These are phyloP conservation scores for Arthrinium puccinioides DNA, from an alignment of 2,329 filamentous ascomycete species.

Conservation along the genomic window DNA sequence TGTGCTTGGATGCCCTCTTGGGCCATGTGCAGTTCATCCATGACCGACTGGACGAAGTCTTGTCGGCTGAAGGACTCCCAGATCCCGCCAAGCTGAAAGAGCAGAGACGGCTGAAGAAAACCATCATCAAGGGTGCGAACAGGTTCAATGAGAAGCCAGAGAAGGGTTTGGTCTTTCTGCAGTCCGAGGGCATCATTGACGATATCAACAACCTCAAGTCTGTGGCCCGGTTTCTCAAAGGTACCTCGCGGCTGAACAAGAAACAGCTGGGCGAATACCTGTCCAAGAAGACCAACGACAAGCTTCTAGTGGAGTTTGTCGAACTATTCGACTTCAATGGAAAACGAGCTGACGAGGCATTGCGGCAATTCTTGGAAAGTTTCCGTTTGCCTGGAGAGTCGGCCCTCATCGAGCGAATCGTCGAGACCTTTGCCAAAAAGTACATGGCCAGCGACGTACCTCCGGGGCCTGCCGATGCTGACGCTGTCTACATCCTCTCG, in stretches of 20 bases:
- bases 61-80: constrained; percentile 57
- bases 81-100: constrained; percentile 58
- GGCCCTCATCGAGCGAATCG: constrained; percentile 84
- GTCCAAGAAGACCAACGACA: constrained; percentile 83
- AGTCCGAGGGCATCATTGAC: constrained; percentile 77
- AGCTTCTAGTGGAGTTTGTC: constrained; percentile 78
- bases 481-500: constrained; percentile 82
- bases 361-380: constrained; percentile 78
- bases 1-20: constrained; percentile 87
- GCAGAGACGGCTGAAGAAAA: constrained; percentile 72
- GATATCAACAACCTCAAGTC: constrained; percentile 66
- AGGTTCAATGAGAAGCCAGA: constrained; percentile 97
- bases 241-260: constrained; percentile 84
- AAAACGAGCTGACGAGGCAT: constrained; percentile 82
- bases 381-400: constrained; percentile 94
- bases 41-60: constrained; percentile 70
- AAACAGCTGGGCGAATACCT: constrained; percentile 86
- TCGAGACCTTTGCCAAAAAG: constrained; percentile 79
- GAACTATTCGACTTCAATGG: constrained; percentile 80
- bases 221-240: constrained; percentile 80
- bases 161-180: constrained; percentile 76
- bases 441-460: constrained; percentile 67
- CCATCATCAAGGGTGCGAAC: constrained; percentile 78
- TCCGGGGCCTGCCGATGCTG: constrained; percentile 72
- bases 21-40: constrained; percentile 89